phyloP scores from a whole-genome alignment of 345 rosid genomes.

The Melaleuca alternifolia region DNA sequence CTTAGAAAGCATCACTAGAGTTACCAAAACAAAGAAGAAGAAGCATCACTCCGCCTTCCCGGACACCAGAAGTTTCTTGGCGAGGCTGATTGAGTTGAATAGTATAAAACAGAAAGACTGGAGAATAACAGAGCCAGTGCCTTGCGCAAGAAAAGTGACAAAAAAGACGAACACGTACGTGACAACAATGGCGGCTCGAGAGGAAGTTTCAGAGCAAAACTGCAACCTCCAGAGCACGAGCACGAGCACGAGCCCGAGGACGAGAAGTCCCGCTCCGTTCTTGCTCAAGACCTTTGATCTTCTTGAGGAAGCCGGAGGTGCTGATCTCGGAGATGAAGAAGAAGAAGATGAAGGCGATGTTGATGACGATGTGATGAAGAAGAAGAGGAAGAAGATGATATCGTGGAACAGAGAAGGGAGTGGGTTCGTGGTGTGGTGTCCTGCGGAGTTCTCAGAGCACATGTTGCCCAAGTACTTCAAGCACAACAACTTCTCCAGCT shows the following conservation, averaged over 20 bases:
- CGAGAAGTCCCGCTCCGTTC: slow-evolving; percentile 46
- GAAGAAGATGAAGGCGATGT: slow-evolving; percentile 11
- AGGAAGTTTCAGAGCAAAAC: neutral
- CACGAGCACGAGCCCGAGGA: slow-evolving; percentile 7
- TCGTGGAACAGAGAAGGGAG: slow-evolving; percentile 42
- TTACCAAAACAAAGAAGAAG: neutral
- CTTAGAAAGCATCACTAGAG: neutral
- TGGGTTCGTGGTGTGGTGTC: slow-evolving; percentile 59
- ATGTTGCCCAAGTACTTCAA: slow-evolving; percentile 53
- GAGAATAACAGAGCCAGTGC: neutral
- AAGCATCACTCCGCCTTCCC: neutral
- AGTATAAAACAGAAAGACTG: neutral
- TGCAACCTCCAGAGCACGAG: neutral
- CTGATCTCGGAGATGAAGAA: slow-evolving; percentile 6
- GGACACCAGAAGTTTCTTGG: neutral
- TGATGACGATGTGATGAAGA: neutral
- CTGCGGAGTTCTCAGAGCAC: slow-evolving; percentile 47
- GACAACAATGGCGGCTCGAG: neutral
- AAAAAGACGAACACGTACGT: neutral
- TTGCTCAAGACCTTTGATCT: slow-evolving; percentile 49
- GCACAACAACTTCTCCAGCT: slow-evolving; percentile 70
- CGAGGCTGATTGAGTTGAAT: neutral
- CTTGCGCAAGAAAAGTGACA: neutral
- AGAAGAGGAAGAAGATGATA: slow-evolving; percentile 9
- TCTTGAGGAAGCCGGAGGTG: slow-evolving; percentile 25